Percentiles rank a stretch among this genome's conserved stretches.
Conservation (phyloP, 2,329 filamentous ascomycete species). For the Anthostomella pinea region DNA sequence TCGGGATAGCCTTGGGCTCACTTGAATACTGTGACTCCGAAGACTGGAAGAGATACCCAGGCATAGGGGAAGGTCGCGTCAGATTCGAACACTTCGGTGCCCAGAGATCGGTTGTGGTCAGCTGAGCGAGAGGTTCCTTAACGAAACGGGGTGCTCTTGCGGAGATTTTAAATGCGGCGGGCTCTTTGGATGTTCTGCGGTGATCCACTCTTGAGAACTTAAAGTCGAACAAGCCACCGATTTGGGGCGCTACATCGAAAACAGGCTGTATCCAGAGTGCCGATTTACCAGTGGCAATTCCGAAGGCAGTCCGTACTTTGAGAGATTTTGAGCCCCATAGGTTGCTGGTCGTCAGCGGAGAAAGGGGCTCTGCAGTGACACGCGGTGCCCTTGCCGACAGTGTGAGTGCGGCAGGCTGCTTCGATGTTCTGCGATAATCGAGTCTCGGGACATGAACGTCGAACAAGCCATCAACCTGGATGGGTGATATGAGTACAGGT, state of each 20-base stretch:
- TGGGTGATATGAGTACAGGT: constrained; percentile 1
- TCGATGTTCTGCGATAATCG: constrained; percentile 20
- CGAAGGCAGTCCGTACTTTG: too few species aligned
- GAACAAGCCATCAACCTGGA: constrained; percentile 17
- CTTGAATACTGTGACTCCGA: too few species aligned
- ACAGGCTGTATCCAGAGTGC: constrained; percentile 17
- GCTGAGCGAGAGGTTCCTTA: too few species aligned
- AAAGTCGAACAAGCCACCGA: constrained; percentile 18
- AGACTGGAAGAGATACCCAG: too few species aligned
- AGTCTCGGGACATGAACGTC: constrained; percentile 15
- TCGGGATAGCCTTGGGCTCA: too few species aligned
- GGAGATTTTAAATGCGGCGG: too few species aligned
- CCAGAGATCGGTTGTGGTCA: too few species aligned
- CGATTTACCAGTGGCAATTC: too few species aligned
- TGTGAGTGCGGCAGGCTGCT: constrained; percentile 16
- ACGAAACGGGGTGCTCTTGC: too few species aligned
- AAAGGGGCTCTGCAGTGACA: constrained; percentile 20
- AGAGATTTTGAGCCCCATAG: constrained; percentile 30
- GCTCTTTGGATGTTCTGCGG: constrained; percentile 18
- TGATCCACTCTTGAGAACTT: constrained; percentile 13
- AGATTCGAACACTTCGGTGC: too few species aligned
- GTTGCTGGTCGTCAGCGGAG: constrained; percentile 30
- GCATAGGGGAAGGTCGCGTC: too few species aligned
- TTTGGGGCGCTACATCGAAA: constrained; percentile 7
- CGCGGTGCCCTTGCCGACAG: constrained; percentile 16